phyloP scores from a whole-genome alignment of 495 filamentous ascomycete genomes.

The Penicillium alfredii region DNA sequence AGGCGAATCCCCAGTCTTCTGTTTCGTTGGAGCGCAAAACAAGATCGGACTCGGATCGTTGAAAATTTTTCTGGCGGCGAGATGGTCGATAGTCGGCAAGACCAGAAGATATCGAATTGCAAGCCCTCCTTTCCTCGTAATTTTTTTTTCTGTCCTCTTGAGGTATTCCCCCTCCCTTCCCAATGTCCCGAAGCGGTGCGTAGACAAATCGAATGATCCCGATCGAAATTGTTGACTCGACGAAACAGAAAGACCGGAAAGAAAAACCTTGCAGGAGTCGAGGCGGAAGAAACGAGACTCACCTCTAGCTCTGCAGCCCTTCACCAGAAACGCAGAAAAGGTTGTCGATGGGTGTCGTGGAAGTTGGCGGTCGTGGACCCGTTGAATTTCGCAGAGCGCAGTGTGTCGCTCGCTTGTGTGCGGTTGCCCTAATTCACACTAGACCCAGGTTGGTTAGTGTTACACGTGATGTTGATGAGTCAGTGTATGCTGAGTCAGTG shows the following conservation, averaged over 20 bases:
- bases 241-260: slow-evolving; percentile 25
- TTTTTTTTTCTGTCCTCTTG: too few relatives aligned
- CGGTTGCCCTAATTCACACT: slow-evolving; percentile 38
- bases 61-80: not conserved
- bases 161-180: too few relatives aligned
- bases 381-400: slow-evolving; percentile 42
- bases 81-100: not conserved
- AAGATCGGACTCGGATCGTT: not conserved
- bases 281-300: slow-evolving; percentile 26
- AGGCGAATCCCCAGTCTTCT: slow-evolving; percentile 17
- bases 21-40: slow-evolving; percentile 15
- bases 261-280: slow-evolving; percentile 10
- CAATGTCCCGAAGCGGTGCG: too few relatives aligned
- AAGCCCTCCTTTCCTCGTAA: too few relatives aligned
- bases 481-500: slow-evolving; percentile 11
- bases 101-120: not conserved
- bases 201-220: too few relatives aligned
- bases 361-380: slow-evolving; percentile 38
- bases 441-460: slow-evolving; percentile 16
- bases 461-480: slow-evolving; percentile 16
- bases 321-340: slow-evolving; percentile 45
- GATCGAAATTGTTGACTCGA: slow-evolving; percentile 21
- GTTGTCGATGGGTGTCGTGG: slow-evolving; percentile 42
- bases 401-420: slow-evolving; percentile 43
- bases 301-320: slow-evolving; percentile 46